Conservation (phyloP, 768 basidiomycete genomes). For the Lactarius hengduanensis region DNA sequence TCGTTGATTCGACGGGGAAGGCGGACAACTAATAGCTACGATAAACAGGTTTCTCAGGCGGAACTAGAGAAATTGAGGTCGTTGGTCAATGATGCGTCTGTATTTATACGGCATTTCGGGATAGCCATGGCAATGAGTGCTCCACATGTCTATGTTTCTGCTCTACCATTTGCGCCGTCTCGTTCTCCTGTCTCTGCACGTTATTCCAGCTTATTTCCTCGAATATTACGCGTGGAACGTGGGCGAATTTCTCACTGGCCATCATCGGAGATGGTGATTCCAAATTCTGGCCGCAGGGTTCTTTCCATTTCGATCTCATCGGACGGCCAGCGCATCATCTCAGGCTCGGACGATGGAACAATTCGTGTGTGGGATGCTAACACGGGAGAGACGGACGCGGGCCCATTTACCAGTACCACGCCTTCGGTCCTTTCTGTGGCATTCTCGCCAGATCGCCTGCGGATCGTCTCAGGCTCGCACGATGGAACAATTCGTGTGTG, state of each 20-base stretch:
- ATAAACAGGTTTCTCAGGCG: neutral
- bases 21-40: neutral
- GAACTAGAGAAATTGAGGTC: neutral
- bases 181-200: neutral
- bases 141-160: neutral
- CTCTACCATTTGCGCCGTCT: neutral
- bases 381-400: too few species aligned
- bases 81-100: neutral
- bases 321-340: neutral
- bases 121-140: neutral
- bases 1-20: neutral
- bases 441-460: too few species aligned
- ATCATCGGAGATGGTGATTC: neutral
- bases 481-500: too few species aligned
- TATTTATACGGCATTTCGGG: slow-evolving; percentile 1
- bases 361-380: too few species aligned
- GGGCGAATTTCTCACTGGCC: neutral
- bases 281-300: neutral
- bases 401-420: too few species aligned
- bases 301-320: neutral
- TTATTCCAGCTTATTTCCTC: neutral
- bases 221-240: neutral
- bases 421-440: too few species aligned
- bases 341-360: neutral
- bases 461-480: too few species aligned